Evolutionary conservation across 352 stramenopile genomes (phyloP), one percentile per base, ranked within the genome.

Genomic region (Phytophthora tubulina): DNA sequence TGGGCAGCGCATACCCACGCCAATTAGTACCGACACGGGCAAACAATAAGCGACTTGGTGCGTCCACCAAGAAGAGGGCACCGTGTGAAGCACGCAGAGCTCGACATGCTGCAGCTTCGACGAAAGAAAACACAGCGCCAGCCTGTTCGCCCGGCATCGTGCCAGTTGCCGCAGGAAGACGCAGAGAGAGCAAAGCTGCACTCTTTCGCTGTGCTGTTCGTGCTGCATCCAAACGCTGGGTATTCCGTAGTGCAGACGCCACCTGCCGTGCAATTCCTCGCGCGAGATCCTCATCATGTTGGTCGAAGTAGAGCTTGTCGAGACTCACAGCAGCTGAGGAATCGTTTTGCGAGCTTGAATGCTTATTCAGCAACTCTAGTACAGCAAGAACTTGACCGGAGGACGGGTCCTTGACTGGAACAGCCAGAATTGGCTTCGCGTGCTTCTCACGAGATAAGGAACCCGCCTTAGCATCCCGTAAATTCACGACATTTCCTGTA

Each of bases 41-140:
- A 52, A 91, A 90, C 15, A 96, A 56, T 17, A 81, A 89, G 27
- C 87, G 84, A 39, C 75, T 88, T 15, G 92, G 80, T 31, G 89
- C 75, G 62, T 97, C 89, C 15, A 95, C 85, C 39, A 96, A 79
- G 61, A 95, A 95, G 15, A 97, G 66, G 36, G 82, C 84, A 30
- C 82, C 85, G 64, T 93, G 84, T 0, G 73, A 72, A 36, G 73
- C 73, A 46, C 45, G 27, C 21, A 80, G 13, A 11, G 73, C 69
- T 67, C 55, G 42, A 61, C 73, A 78, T n/a, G 60, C 70, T 38
- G 73, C 70, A 48, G 70, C 51, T 33, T 84, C 76, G 3, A 65
- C 65, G 21, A 63, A 77, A 51, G 65, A 72, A 62, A 78, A 81
- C 11, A 78, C 57, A 8, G 70, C 56, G 17, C 74, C 73, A 50